Conservation (phyloP, 768 basidiomycete genomes). For the Leccinum olivaceopallidum region DNA sequence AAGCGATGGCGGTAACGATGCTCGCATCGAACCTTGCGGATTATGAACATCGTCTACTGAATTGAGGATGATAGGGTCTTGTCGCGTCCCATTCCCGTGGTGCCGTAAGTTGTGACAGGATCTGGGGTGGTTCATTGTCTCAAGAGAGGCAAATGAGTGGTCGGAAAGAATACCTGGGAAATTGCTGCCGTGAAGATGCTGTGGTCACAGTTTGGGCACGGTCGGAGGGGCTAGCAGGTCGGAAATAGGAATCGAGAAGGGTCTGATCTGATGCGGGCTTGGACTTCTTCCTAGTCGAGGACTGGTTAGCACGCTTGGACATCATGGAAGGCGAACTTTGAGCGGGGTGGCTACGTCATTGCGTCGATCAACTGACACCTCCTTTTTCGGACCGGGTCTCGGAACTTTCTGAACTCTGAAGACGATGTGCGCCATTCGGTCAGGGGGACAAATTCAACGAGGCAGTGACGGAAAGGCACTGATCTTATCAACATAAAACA, state of each 20-base stretch:
- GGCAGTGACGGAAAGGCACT: constrained; percentile 7
- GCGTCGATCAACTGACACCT: constrained; percentile 23
- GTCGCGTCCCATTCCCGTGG: constrained; percentile 25
- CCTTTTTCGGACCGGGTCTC: constrained; percentile 24
- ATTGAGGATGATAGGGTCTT: constrained; percentile 28
- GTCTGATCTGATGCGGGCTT: constrained; percentile 21
- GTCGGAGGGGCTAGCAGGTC: constrained; percentile 11
- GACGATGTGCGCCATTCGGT: background rate
- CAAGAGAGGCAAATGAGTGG: constrained; percentile 12
- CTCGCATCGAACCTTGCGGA: constrained; percentile 6
- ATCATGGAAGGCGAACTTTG: constrained; percentile 16
- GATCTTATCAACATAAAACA: background rate
- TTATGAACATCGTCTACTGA: constrained; percentile 19
- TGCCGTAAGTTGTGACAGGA: constrained; percentile 16
- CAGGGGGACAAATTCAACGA: background rate
- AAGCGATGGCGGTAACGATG: constrained; percentile 13
- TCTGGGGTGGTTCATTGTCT: constrained; percentile 1
- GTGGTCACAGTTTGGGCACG: constrained; percentile 7
- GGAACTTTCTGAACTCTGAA: background rate
- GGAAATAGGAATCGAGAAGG: constrained; percentile 31
- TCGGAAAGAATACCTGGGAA: constrained; percentile 21
- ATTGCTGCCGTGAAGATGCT: constrained; percentile 16
- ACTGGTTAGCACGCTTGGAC: constrained; percentile 18
- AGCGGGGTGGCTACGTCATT: constrained; percentile 26
- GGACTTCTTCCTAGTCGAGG: constrained; percentile 21